Evolutionary conservation across 1,284 basidiomycete species (phyloP).

Genomic region (Coniophora puteana): DNA sequence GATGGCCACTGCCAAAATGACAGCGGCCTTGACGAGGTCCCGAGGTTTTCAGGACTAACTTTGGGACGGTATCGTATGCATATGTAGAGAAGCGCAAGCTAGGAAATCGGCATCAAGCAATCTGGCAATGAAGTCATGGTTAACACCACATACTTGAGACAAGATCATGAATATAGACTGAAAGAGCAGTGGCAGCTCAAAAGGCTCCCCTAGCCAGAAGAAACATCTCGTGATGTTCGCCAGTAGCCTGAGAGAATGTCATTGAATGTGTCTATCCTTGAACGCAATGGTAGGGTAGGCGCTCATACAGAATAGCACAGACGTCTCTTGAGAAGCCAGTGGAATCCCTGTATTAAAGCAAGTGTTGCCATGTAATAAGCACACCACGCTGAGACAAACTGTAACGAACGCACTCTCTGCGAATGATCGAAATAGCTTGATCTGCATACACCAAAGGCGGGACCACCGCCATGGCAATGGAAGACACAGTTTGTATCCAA

Average conservation of each 20-base stretch:
- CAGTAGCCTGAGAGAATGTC: slow-evolving; percentile 46
- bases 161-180: slow-evolving; percentile 82
- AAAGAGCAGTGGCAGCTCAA: slow-evolving; percentile 72
- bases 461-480: slow-evolving; percentile 52
- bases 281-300: slow-evolving; percentile 4
- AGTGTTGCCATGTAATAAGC: slow-evolving; percentile 17
- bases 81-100: slow-evolving; percentile 76
- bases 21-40: slow-evolving; percentile 61
- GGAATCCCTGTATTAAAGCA: slow-evolving; percentile 53
- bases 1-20: slow-evolving; percentile 85
- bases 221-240: slow-evolving; percentile 85
- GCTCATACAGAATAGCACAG: slow-evolving; percentile 72
- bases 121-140: slow-evolving; percentile 6
- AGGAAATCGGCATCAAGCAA: slow-evolving; percentile 11
- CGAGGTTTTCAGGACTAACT: slow-evolving; percentile 53
- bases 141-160: slow-evolving; percentile 55
- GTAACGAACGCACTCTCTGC: slow-evolving; percentile 50
- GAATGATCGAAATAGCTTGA: slow-evolving; percentile 70
- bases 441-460: slow-evolving; percentile 74
- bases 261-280: slow-evolving; percentile 7
- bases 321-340: slow-evolving; percentile 84
- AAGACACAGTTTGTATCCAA: slow-evolving; percentile 42
- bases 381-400: slow-evolving; percentile 5
- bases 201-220: slow-evolving; percentile 82
- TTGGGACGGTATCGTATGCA: slow-evolving; percentile 68